Evolutionary conservation across 2,329 filamentous ascomycete genomes (phyloP), one percentile per base, ranked within the genome.

Genomic region (Calcarisporium arbuscula): DNA sequence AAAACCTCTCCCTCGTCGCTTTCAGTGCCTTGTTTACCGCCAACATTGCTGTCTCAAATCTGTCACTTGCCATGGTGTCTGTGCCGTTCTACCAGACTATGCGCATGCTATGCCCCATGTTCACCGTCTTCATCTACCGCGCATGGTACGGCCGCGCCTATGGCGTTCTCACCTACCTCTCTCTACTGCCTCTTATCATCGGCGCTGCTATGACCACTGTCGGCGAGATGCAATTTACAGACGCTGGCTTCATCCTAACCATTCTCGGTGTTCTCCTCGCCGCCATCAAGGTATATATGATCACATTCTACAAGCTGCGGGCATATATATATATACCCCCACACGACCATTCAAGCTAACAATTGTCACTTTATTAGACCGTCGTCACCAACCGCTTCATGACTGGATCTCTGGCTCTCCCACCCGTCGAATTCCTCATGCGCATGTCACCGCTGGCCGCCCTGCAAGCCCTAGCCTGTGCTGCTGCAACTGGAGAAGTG

Each of bases 81-180:
- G 72, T 80, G n/a, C 72, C 77, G 3, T 80, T 80, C 55, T 77
- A 80, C 54, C 76, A 80, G 53, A 74, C 77, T 38, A 70, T 80
- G 54, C 69, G 76, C 43, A 77, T 76, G 40, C 72, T 74, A 15
- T 73, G 68, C 40, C 76, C 77, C 19, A 66, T 79, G 47, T 75
- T 79, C 51, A 77, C 76, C 34, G 71, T 79, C 36, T 53, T 76
- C 42, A 76, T 80, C 51, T 78, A 75, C 61, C 70, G 72, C 33
- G 49, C 73, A 32, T 66, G 67, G 50, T 78, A 73, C 52, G 54
- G 60, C 40, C 69, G 73, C 35, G 67, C 63, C 14, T 80, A 79
- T 54, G 65, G 69, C 39, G 62, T 49, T 20, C 60, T 66, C 44
- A 79, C 75, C 11, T 80, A 80, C 51, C 52, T 77, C 18, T 74